A percentile compares a stretch with the other conserved stretches of the same genome.
These are phyloP conservation scores for Drosera spatulata DNA, from an alignment of 179 eudicot genomes.

Conservation along the genomic window DNA sequence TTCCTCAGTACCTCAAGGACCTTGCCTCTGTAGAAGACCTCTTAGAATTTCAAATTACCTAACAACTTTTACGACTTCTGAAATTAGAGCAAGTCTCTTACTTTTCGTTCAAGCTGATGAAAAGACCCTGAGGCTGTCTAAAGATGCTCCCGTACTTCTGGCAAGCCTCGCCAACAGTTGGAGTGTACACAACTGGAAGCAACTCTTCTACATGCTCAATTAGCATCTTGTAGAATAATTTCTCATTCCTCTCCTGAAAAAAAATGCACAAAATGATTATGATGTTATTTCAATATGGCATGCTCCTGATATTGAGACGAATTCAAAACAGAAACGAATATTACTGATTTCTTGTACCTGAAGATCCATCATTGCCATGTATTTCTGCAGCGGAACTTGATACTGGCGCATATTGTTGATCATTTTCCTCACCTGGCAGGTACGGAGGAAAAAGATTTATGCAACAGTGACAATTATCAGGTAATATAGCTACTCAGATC, in stretches of 20 bases:
- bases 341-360: conserved; percentile 32
- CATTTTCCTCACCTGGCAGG: conserved; percentile 41
- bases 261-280: too few relatives aligned
- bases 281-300: too few relatives aligned
- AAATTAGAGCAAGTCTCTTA: conserved; percentile 13
- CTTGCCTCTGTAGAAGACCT: conserved; percentile 43
- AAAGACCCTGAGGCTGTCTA: conserved; percentile 64
- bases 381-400: conserved; percentile 39
- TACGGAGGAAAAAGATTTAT: neutral
- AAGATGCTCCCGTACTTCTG: conserved; percentile 83
- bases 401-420: conserved; percentile 25
- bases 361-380: conserved; percentile 43
- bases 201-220: conserved; percentile 45
- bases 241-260: conserved; percentile 42
- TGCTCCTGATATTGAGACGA: too few relatives aligned
- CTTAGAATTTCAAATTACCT: neutral
- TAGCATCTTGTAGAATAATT: conserved; percentile 50
- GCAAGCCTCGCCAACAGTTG: conserved; percentile 80
- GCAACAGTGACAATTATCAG: neutral
- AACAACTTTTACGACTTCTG: neutral
- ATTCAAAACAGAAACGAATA: too few relatives aligned
- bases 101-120: conserved; percentile 64
- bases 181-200: conserved; percentile 41
- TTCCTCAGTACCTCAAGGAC: conserved; percentile 75
- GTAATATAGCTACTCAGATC: neutral